Evolutionary conservation across 208 protist genomes (phyloP), one percentile per base, ranked within the genome.

Genomic region (Zelonia costaricensis): DNA sequence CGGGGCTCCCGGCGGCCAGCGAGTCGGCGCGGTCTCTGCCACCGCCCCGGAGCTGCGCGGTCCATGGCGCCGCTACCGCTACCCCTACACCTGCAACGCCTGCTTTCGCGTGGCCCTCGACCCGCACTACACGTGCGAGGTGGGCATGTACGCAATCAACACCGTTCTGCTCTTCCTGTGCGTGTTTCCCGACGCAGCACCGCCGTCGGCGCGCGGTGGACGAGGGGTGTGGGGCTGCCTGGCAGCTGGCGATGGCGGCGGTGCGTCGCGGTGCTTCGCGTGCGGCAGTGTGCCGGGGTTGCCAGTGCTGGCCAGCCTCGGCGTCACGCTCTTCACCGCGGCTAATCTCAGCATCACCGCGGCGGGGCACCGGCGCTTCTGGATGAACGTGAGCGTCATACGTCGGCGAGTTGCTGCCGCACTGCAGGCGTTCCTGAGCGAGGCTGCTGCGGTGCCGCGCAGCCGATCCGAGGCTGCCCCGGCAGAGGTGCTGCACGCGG

Each of bases 91-190:
- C 16, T 4, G 2, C 23, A 63, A 45, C 30, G 48, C 55, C 1
- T 46, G 49, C 22, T 94, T 91, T 74, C 80, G 54, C 1, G 36
- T 67, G 20, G 44, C 64, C 7, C 69, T 82, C 36, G 89, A 95
- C 51, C 89, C 89, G 3, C 89, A 95, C 56, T 95, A 95, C 60
- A 58, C 74, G 28, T 87, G 81, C 53, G 89, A 95, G 55, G 54
- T 92, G 12, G 7, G 81, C 16, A 74, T 95, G 73, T 93, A 92
- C 69, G 22, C 53, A 1, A 42, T 89, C 20, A 80, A 87, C 46
- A 52, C 57, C 15, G 30, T 28, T 23, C 39, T 81, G 1, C 52
- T 69, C 6, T 16, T 80, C 18, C 31, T 80, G 15, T 53, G 69
- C 16, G 23, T 49, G 13, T 20, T 67, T 6, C 46, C 71, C 7